A percentile compares a stretch with the other conserved stretches of the same genome.
phyloP scores from a whole-genome alignment of 75 land plant species.

The Pseudotsuga menziesii region DNA sequence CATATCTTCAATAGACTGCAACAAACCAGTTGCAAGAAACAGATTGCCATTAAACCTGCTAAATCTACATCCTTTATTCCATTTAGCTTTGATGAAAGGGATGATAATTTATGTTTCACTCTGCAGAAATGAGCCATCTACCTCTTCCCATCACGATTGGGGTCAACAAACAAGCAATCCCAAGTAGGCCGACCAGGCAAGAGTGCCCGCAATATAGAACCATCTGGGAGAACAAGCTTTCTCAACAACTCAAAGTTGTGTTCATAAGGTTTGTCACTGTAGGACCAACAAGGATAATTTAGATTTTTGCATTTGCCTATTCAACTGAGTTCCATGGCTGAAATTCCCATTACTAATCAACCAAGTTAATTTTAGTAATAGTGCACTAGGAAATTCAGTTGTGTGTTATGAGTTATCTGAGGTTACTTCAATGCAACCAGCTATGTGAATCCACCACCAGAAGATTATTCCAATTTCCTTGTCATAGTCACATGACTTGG shows the following conservation, averaged over 20 bases:
- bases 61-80: background rate
- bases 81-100: background rate
- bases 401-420: background rate
- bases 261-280: constrained; percentile 63
- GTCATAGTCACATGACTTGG: background rate
- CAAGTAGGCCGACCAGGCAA: constrained; percentile 68
- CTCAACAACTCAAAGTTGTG: constrained; percentile 65
- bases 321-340: background rate
- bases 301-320: background rate
- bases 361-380: background rate
- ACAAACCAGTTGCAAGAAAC: background rate
- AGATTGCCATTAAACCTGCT: background rate
- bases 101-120: background rate
- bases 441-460: background rate
- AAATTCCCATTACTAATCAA: background rate
- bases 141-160: constrained; percentile 65
- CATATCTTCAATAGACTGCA: constrained; percentile 84
- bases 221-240: constrained; percentile 69
- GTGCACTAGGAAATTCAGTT: background rate
- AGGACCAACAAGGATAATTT: background rate
- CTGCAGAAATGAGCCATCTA: constrained; percentile 1
- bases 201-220: constrained; percentile 56
- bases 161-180: constrained; percentile 66
- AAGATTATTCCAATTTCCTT: background rate
- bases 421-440: background rate